Evolutionary conservation across 441 rosid genomes (phyloP), one percentile per base, ranked within the genome.

Genomic region (Populus hybrid): DNA sequence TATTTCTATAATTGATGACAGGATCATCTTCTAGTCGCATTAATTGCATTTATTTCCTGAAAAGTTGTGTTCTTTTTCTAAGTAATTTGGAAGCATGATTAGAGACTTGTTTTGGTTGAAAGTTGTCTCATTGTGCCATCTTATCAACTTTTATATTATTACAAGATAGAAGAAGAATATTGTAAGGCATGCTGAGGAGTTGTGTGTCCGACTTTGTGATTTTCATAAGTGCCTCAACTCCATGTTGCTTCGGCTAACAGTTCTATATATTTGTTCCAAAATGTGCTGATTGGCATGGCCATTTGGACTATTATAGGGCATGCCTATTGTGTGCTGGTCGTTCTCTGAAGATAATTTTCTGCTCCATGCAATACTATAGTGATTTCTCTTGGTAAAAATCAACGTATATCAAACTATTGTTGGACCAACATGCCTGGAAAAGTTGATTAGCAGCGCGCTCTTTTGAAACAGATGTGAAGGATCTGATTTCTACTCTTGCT

Each of bases 401-500:
- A 69, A 8, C 20, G 28, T 59, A 12, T 30, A 35, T 63, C 38
- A 10, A 68, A 70, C 63, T 14, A 28, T 26, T 34, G 5, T 18
- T 61, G 67, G 66, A 53, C 73, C 50, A 57, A 11, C 24, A 32
- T 61, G 30, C 26, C 32, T 42, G 46, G 26, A 66, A 67, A 46
- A 34, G 28, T 67, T 76, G 35, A 81, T 10, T 35, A 32, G 20
- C 30, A 0, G 14, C 10, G 3, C 6, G 3, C 77, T 75, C 72
- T 79, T 75, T 38, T n/a, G 75, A 74, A 71, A 78, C 96, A 96
- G 99, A 93, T 87, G 89, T 96, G 59, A 96, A 91, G 82, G 99
- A 94, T 86, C 86, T 96, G 75, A 89, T 96, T 74, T 92, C 98
- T 72, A 88, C 92, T 71, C 94, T 96, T 42, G 87, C 92, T 71